Evolutionary conservation across 1,139 yeast species (phyloP), one percentile per base, ranked within the genome.

Genomic region (Candida sanyaensis): DNA sequence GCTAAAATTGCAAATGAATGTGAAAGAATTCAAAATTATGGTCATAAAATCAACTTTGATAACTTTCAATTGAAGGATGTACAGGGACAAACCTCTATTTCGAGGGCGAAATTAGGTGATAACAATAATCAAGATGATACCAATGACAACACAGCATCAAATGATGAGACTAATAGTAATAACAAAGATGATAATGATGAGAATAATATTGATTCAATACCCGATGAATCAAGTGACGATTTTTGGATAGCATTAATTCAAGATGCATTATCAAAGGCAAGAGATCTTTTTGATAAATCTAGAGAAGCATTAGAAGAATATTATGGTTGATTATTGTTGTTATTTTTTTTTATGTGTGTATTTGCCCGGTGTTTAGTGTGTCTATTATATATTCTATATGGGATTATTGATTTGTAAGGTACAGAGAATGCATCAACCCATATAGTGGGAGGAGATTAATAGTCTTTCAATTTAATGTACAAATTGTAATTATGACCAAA

Each of bases 11-110:
- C 93, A 53, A 80, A 83, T 60, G 88, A 90, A 58, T 93, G 99
- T 68, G 99, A 92, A 66, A 77, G 93, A 59, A 91, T 93, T 55
- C 99, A 93, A 66, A 90, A 92, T 64, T 83, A 88, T 58, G 97
- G 97, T n/a, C 71, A 80, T 55, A 75, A 67, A 55, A 61, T 62
- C 43, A 73, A 76, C 50, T 75, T 73, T 51, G 84, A 79, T 57
- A 70, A 72, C 52, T 73, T 69, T 50, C 68, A 53, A 61, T 68
- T 43, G 57, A 37, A 43, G 17, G 45, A 32, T 13, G 38, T 9
- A 42, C 27, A 34, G 21, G 21, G 23, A 4, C 8, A 4, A 26
- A 26, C 2, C 4, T 26, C 28, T 6, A 2, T 2, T 26, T 26
- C 37, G 4, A 11, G 49, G 32, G 32, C n/a, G 7, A 26, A 23